Conservation (phyloP, 2,329 filamentous ascomycete genomes). For the Graphiopsis chlorocephala region DNA sequence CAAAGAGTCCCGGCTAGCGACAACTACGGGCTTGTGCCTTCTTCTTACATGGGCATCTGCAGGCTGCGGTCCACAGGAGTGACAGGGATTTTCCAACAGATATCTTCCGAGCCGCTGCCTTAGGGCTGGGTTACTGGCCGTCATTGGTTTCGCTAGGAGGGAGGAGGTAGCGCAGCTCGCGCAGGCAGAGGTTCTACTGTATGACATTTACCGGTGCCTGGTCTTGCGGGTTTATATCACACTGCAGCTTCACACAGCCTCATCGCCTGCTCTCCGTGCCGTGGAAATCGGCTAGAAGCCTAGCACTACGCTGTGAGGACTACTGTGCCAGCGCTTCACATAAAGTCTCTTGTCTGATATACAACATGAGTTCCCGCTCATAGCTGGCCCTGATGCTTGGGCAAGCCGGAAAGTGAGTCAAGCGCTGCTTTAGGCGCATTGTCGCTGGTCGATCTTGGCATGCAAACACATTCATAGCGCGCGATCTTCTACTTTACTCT, state of each 20-base stretch:
- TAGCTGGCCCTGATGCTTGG: not conserved
- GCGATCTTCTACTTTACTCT: not conserved
- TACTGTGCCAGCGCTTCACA: not conserved
- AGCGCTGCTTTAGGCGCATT: not conserved
- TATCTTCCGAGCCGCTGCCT: not conserved
- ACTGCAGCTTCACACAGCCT: not conserved
- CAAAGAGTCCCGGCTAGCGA: not conserved
- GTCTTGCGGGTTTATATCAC: not conserved
- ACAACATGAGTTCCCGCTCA: not conserved
- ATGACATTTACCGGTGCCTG: not conserved
- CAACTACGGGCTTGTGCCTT: not conserved
- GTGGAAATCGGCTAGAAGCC: not conserved
- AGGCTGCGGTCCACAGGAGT: not conserved
- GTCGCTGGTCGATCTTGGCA: not conserved
- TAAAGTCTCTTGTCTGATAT: not conserved
- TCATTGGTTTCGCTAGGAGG: not conserved
- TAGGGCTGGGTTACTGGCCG: not conserved
- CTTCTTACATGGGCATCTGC: not conserved
- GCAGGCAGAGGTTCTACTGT: not conserved
- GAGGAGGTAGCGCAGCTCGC: too few species aligned
- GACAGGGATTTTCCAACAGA: not conserved
- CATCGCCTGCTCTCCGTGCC: not conserved
- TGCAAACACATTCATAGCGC: not conserved
- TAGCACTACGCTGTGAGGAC: not conserved
- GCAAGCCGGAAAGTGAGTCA: not conserved